A percentile compares a stretch with the other conserved stretches of the same genome.
These are phyloP conservation scores for Scenedesmus sp. DNA, from an alignment of 163 green algal species.

Conservation along the genomic window DNA sequence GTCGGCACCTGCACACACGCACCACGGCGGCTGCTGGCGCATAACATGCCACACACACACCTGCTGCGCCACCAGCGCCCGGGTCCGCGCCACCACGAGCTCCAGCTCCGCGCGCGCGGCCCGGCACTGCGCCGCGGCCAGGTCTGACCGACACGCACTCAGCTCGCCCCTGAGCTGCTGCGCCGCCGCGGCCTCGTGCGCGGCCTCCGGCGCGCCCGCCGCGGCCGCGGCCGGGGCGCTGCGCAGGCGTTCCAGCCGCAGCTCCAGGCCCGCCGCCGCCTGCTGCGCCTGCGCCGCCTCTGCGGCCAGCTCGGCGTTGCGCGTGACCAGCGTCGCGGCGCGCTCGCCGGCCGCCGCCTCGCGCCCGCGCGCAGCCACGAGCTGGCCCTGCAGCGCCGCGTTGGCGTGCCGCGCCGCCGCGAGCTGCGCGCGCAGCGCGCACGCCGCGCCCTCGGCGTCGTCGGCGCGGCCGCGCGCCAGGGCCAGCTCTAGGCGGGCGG, in stretches of 20 bases:
- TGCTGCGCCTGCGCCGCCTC: slow-evolving; percentile 8
- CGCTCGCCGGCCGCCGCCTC: not conserved
- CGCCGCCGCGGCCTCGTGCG: slow-evolving; percentile 3
- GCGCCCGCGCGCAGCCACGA: not conserved
- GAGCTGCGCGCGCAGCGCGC: not conserved
- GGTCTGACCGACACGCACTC: not conserved
- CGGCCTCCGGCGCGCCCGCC: not conserved
- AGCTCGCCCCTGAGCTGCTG: slow-evolving; percentile 29
- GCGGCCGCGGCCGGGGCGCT: slow-evolving; percentile 2
- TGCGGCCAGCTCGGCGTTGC: slow-evolving; percentile 28
- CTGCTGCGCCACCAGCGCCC: slow-evolving; percentile 35
- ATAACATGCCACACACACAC: no score
- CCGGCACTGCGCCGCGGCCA: slow-evolving; percentile 7
- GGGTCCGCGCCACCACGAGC: slow-evolving; percentile 15
- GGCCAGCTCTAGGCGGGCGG: slow-evolving; percentile 29
- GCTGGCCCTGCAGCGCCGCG: slow-evolving; percentile 9
- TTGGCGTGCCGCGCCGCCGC: slow-evolving; percentile 1
- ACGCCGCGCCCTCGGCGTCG: not conserved
- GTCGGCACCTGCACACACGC: no score
- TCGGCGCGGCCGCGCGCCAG: slow-evolving; percentile 14
- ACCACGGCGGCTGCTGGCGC: no score
- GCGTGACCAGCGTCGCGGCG: not conserved
- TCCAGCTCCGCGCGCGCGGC: slow-evolving; percentile 34
- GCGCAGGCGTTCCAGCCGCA: slow-evolving; percentile 21
- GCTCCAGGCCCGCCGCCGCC: slow-evolving; percentile 23